Conservation (phyloP, 208 protist genomes). For the Entamoeba moshkovskii region DNA sequence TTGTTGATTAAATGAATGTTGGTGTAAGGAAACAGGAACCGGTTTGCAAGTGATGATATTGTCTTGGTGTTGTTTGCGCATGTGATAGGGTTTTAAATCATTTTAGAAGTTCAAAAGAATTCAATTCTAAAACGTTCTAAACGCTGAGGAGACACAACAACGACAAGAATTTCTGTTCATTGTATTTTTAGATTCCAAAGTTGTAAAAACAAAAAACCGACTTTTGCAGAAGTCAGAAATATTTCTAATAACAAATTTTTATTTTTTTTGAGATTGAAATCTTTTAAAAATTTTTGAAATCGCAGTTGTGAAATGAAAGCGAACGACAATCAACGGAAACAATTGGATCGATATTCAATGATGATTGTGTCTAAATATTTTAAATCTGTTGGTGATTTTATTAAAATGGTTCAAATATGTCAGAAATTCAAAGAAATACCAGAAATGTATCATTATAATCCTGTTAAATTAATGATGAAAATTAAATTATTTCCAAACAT, state of each 20-base stretch:
- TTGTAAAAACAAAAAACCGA: background rate
- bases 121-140: no score
- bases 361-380: background rate
- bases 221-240: background rate
- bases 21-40: background rate
- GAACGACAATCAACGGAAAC: background rate
- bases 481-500: background rate
- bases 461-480: background rate
- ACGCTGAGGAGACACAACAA: no score
- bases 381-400: background rate
- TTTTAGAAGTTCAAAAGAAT: no score
- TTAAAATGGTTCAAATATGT: background rate
- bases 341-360: background rate
- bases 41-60: background rate
- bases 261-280: no score
- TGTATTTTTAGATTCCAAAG: background rate
- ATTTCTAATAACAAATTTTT: background rate
- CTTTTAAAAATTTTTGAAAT: background rate
- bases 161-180: no score
- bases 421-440: background rate
- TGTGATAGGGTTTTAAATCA: background rate
- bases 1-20: background rate
- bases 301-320: background rate
- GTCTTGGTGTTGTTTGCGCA: background rate
- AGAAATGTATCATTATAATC: no score